Evolutionary conservation across 148 eudicot species (phyloP).

Genomic region (Euryodendron excelsum): DNA sequence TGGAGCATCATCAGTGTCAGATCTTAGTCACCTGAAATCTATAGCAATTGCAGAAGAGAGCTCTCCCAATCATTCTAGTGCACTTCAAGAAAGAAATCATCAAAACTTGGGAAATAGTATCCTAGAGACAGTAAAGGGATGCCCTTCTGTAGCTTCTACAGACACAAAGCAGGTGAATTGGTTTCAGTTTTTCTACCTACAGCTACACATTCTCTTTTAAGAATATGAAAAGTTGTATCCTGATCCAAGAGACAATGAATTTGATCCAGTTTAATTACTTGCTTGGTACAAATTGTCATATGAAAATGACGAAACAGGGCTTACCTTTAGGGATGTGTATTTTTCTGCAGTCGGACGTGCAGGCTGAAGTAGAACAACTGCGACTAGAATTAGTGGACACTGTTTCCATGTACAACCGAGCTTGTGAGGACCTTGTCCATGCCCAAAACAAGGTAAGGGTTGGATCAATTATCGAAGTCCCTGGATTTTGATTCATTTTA

Average conservation of each 20-base stretch:
- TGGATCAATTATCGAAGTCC: not conserved
- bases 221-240: not conserved
- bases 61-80: conserved; percentile 8
- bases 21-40: conserved; percentile 27
- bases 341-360: conserved; percentile 51
- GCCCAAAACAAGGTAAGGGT: conserved; percentile 59
- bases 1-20: conserved; percentile 28
- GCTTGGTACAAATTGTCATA: not conserved
- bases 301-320: not conserved
- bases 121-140: conserved; percentile 18
- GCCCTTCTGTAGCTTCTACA: conserved; percentile 30
- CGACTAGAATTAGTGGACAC: conserved; percentile 58
- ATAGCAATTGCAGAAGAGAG: conserved; percentile 14
- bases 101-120: conserved; percentile 21
- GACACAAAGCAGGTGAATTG: conserved; percentile 40
- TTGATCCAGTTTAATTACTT: not conserved
- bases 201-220: not conserved
- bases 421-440: conserved; percentile 64
- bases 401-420: conserved; percentile 57
- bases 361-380: conserved; percentile 59
- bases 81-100: conserved; percentile 12
- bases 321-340: not conserved
- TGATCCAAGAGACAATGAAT: not conserved
- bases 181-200: not conserved
- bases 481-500: not conserved